A percentile compares a stretch with the other conserved stretches of the same genome.
phyloP scores from a whole-genome alignment of 805 yeast species.

The Spathaspora boniae region DNA sequence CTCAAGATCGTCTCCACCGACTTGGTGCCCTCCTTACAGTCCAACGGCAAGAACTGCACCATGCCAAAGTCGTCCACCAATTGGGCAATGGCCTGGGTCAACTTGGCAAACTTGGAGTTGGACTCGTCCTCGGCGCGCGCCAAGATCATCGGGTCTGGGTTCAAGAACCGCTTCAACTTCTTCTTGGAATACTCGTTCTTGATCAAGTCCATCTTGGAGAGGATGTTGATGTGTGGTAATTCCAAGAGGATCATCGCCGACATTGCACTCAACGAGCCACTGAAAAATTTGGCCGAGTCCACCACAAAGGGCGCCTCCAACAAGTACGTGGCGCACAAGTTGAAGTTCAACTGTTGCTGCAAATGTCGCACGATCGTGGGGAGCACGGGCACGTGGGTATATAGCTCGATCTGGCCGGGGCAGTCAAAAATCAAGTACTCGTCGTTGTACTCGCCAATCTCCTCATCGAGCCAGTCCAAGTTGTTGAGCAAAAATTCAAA shows the following conservation, averaged over 20 bases:
- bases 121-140: conserved; percentile 47
- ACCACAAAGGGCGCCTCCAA: conserved; percentile 92
- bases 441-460: conserved; percentile 92
- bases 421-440: conserved; percentile 93
- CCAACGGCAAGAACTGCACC: conserved; percentile 95
- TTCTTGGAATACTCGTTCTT: conserved; percentile 74
- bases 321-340: conserved; percentile 86
- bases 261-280: conserved; percentile 97
- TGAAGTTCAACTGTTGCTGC: conserved; percentile 74
- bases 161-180: conserved; percentile 76
- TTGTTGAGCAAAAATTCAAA: conserved; percentile 88
- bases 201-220: conserved; percentile 83
- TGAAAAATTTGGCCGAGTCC: conserved; percentile 87
- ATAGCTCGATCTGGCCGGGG: conserved; percentile 95
- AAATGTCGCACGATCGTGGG: conserved; percentile 88
- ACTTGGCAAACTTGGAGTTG: conserved; percentile 59
- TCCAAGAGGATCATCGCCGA: conserved; percentile 95
- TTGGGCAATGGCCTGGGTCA: conserved; percentile 81
- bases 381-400: conserved; percentile 89
- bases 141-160: conserved; percentile 85
- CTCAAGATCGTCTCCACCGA: conserved; percentile 80
- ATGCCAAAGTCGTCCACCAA: conserved; percentile 96
- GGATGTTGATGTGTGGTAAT: conserved; percentile 87
- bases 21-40: conserved; percentile 57
- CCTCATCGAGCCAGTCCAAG: conserved; percentile 96